Evolutionary conservation across 805 yeast species (phyloP), one percentile per base, ranked within the genome.

Genomic region (Candida pseudoglaebosa): DNA sequence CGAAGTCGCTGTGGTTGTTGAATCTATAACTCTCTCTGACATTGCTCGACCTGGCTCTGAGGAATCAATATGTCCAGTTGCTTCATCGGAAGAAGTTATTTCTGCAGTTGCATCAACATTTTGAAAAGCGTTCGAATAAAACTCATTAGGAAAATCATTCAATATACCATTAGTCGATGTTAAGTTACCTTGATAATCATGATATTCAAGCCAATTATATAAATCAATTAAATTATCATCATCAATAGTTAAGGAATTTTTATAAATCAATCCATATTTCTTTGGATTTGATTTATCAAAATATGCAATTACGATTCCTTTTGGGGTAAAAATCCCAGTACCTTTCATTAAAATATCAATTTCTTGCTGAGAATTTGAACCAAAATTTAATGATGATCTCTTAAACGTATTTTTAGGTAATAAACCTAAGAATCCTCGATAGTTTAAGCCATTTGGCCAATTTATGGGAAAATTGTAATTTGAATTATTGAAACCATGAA

Each of bases 401-500:
- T 62, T 63, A 42, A 47, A 57, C 16, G 49, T 40, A n/a, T 42
- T 40, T 4, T 38, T 36, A 3, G 32, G 55, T 5, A 64, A 39
- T 32, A 62, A 46, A 2, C 67, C 69, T 20, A 67, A 47, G 28
- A 65, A 57, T 4, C 73, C 73, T 28, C 46, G 48, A 41, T 57
- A 56, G 44, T 66, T 67, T 28, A 65, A 40, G 15, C 51, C 43
- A 34, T 63, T 62, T 21, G 65, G 62, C 73, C 73, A 68, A 13
- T 38, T 40, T n/a, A 61, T 44, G 31, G 53, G 62, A 42, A 44
- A 45, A 37, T 32, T 47, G 42, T 37, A 49, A 18, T 38, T 45
- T 36, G 43, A 56, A 5, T 34, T 24, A 41, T 67, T 65, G 40
- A 51, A 63, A 28, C 42, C 48, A 1, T 26, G 18, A 16, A 61